A percentile compares a stretch with the other conserved stretches of the same genome.
phyloP scores from a whole-genome alignment of 495 filamentous ascomycete species.

The Penicillium malachiteum region DNA sequence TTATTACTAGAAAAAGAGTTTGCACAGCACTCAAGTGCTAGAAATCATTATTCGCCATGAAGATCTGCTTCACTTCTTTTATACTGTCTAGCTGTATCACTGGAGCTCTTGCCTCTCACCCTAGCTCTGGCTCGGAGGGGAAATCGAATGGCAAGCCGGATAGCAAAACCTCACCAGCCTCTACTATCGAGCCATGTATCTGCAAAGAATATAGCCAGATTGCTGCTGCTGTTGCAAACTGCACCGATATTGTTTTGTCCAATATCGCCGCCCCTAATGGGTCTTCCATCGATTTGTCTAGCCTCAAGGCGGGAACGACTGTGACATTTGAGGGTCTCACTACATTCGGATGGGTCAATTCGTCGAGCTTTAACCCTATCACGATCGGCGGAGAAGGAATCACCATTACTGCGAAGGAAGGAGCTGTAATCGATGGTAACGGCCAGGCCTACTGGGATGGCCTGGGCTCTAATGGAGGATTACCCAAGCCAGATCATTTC shows the following conservation, averaged over 20 bases:
- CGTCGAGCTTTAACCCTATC: slow-evolving; percentile 48
- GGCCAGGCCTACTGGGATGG: slow-evolving; percentile 52
- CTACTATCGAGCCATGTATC: not conserved
- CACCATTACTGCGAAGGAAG: slow-evolving; percentile 37
- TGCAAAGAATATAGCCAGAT: not conserved
- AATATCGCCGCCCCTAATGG: slow-evolving; percentile 49
- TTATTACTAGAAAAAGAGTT: not conserved
- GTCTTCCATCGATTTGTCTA: slow-evolving; percentile 49
- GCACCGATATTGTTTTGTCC: not conserved
- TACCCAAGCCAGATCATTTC: slow-evolving; percentile 54
- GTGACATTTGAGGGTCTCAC: slow-evolving; percentile 53
- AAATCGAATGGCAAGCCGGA: not conserved
- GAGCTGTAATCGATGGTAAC: slow-evolving; percentile 41
- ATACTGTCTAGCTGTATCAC: not conserved
- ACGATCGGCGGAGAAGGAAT: slow-evolving; percentile 42
- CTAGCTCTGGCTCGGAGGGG: not conserved
- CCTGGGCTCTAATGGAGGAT: slow-evolving; percentile 51
- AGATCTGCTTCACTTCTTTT: not conserved
- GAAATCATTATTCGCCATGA: not conserved
- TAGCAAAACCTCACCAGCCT: not conserved
- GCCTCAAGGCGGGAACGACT: slow-evolving; percentile 43
- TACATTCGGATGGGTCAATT: slow-evolving; percentile 55
- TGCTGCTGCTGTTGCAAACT: not conserved
- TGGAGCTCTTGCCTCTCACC: not conserved
- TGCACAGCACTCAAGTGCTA: too few relatives aligned